Base-by-base conservation (phyloP, 345 rosid genomes). In the Gossypium mustelinum region DNA sequence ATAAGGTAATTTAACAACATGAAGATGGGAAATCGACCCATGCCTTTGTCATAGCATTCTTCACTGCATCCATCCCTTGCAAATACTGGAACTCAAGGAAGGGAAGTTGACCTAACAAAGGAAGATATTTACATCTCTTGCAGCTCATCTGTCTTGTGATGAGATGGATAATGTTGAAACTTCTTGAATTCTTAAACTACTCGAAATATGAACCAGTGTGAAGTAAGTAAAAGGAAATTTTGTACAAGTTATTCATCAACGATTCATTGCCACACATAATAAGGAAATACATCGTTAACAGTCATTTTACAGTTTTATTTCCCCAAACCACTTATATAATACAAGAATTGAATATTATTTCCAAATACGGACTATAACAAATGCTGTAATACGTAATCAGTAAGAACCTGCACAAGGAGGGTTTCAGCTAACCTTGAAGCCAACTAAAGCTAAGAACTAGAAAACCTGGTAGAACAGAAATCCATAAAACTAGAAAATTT, bases 51-150 rank as follows among this genome's bases (percentile, higher is more conserved):
- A 44, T 44, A 44, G 48, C 9, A 44, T 44, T 44, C 48, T 44
- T 51, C 27, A 73, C 66, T 2, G 77, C 70, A 52, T 73, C 56
- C 73, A 78, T 54, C 34, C 74, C 73, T 41, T n/a, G 47, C 22
- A 80, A 27, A 64, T 58, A 11, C 10, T 78, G 75, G 57, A 50
- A 13, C 70, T 76, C 60, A 11, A 80, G 79, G 59, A 61, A 51
- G 20, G 73, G 78, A 29, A 83, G 78, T 39, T 73, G 58, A 50
- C 81, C 82, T 5, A 83, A 67, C 13, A 58, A 4, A 62, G 82
- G 84, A 12, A 76, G 79, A 44, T 27, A 3, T 27, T 27, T 27
- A 27, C 34, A 27, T 44, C 48, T 44, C 9, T 10, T 44, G 48
- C 48, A 44, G 48, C 48, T 44, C 39, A 29, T 29, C 39, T 0